These are phyloP conservation scores for Neospora caninum DNA, from an alignment of 169 alveolate species.

Conservation along the genomic window DNA sequence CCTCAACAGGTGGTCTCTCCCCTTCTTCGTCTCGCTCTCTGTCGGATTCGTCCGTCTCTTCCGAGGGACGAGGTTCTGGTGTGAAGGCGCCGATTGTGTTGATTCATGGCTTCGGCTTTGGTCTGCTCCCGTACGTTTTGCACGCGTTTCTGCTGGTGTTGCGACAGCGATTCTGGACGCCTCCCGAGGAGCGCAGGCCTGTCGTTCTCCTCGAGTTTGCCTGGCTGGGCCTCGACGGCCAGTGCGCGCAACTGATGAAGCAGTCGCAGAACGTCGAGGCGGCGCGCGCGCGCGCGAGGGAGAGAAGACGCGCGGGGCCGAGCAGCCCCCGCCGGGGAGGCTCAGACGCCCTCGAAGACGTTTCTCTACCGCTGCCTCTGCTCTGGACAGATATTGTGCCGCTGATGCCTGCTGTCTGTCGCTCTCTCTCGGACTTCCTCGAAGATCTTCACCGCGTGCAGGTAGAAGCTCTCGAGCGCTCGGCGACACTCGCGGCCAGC, in stretches of 20 bases:
- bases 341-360: no score
- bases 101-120: slow-evolving; percentile 18
- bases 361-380: background rate
- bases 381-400: slow-evolving; percentile 37
- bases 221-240: slow-evolving; percentile 44
- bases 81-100: slow-evolving; percentile 31
- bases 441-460: slow-evolving; percentile 30
- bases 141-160: slow-evolving; percentile 5
- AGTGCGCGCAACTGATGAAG: slow-evolving; percentile 4
- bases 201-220: slow-evolving; percentile 21
- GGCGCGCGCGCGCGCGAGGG: background rate
- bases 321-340: background rate
- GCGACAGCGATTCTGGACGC: background rate
- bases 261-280: background rate
- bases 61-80: background rate
- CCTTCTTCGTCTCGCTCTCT: background rate
- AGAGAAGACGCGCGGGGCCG: background rate
- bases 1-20: background rate
- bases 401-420: slow-evolving; percentile 11
- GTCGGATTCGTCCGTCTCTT: background rate
- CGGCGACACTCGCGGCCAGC: background rate
- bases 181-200: background rate
- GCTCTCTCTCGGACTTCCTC: background rate
- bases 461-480: background rate
- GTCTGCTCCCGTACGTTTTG: slow-evolving; percentile 9